Evolutionary conservation across 2,329 filamentous ascomycete genomes (phyloP).

Genomic region (Fusarium nodosum): DNA sequence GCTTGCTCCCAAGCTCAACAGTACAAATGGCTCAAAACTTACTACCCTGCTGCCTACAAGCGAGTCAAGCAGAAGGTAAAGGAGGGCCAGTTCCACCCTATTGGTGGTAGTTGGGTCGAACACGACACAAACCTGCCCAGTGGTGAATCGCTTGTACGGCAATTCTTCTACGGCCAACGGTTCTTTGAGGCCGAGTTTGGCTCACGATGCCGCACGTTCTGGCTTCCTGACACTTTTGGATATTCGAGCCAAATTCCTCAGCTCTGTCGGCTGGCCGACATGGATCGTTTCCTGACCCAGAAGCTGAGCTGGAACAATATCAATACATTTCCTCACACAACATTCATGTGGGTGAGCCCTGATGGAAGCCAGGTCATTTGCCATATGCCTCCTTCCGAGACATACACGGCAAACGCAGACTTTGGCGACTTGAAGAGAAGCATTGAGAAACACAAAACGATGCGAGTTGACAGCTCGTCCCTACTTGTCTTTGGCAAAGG

Average conservation of each 20-base stretch:
- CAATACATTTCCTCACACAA: slow-evolving; percentile 98
- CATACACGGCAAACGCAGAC: slow-evolving; percentile 93
- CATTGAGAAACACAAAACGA: slow-evolving; percentile 91
- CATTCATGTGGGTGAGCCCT: slow-evolving; percentile 97
- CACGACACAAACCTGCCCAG: slow-evolving; percentile 98
- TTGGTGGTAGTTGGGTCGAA: slow-evolving; percentile 98
- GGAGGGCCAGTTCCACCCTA: slow-evolving; percentile 91
- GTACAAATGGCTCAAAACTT: slow-evolving; percentile 94
- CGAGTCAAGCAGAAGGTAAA: slow-evolving; percentile 93
- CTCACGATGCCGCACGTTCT: slow-evolving; percentile 89
- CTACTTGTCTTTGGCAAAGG: slow-evolving; percentile 96
- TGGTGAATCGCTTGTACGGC: slow-evolving; percentile 91
- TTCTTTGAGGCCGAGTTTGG: slow-evolving; percentile 97
- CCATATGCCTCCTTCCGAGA: slow-evolving; percentile 96
- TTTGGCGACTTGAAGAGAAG: slow-evolving; percentile 95
- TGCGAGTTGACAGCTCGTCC: slow-evolving; percentile 92
- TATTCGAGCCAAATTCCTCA: slow-evolving; percentile 97
- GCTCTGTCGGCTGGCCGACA: slow-evolving; percentile 91
- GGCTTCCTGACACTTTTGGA: slow-evolving; percentile 98
- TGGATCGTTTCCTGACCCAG: slow-evolving; percentile 97
- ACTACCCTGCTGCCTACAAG: slow-evolving; percentile 90
- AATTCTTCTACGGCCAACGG: slow-evolving; percentile 95
- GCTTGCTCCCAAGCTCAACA: slow-evolving; percentile 95
- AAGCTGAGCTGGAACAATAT: slow-evolving; percentile 99
- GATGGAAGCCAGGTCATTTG: slow-evolving; percentile 97